phyloP scores from a whole-genome alignment of 257 asterid genomes.

The Buddleja alternifolia region DNA sequence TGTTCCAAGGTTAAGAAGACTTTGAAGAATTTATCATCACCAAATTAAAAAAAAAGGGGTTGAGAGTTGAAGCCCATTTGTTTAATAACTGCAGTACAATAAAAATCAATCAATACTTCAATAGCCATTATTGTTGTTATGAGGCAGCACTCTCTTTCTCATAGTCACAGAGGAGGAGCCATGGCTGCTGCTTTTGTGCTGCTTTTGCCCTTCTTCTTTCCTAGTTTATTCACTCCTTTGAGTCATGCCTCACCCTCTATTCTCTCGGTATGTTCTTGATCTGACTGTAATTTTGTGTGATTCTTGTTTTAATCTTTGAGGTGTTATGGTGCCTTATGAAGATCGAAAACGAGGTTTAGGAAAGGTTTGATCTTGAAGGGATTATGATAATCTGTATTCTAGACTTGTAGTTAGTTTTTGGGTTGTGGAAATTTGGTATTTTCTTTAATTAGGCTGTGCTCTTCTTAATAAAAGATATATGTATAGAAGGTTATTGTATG shows the following conservation, averaged over 20 bases:
- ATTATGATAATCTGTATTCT: neutral
- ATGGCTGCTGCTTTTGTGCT: slow-evolving; percentile 73
- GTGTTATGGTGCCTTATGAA: slow-evolving; percentile 17
- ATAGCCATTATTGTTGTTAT: slow-evolving; percentile 14
- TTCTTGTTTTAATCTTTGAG: slow-evolving; percentile 7
- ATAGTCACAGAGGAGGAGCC: slow-evolving; percentile 61
- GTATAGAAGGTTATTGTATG: slow-evolving; percentile 9
- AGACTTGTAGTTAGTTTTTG: neutral
- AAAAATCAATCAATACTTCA: slow-evolving; percentile 35
- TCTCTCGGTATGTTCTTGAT: slow-evolving; percentile 59
- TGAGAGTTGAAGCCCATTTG: slow-evolving; percentile 14
- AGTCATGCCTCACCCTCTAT: slow-evolving; percentile 75
- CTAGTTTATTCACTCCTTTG: slow-evolving; percentile 58
- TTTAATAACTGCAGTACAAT: slow-evolving; percentile 28
- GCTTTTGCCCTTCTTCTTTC: slow-evolving; percentile 64
- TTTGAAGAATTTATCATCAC: neutral
- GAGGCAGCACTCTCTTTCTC: slow-evolving; percentile 55
- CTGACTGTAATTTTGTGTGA: slow-evolving; percentile 14
- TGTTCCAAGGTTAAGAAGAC: slow-evolving; percentile 43
- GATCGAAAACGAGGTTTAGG: slow-evolving; percentile 18
- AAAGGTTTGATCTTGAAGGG: slow-evolving; percentile 28
- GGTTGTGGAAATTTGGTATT: slow-evolving; percentile 6
- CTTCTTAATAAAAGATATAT: neutral
- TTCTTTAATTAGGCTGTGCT: slow-evolving; percentile 17
- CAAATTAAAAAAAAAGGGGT: no score